Percentiles rank a stretch among this genome's conserved stretches.
phyloP scores from a whole-genome alignment of 2,329 filamentous ascomycete genomes.

The Alternaria sp. region DNA sequence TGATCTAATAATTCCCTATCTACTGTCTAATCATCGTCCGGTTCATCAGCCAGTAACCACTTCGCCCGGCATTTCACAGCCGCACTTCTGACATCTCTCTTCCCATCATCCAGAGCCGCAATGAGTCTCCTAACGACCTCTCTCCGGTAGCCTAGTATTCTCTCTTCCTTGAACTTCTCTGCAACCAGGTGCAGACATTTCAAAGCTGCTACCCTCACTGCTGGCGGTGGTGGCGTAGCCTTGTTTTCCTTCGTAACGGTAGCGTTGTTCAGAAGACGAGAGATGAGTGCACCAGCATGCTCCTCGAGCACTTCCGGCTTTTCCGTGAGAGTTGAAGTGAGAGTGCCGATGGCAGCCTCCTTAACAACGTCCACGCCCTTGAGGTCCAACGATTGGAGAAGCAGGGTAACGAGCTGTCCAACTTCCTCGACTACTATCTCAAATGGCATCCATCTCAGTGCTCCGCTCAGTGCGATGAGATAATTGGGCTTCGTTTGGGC shows the following conservation, averaged over 20 bases:
- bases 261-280: conserved; percentile 59
- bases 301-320: conserved; percentile 61
- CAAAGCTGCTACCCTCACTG: conserved; percentile 56
- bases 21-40: conserved; percentile 54
- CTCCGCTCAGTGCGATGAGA: conserved; percentile 67
- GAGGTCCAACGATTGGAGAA: conserved; percentile 69
- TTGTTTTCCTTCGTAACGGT: conserved; percentile 22
- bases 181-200: conserved; percentile 57
- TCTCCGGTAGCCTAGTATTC: conserved; percentile 62
- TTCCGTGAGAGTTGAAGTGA: conserved; percentile 64
- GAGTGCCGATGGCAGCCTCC: conserved; percentile 64
- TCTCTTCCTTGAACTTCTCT: conserved; percentile 55
- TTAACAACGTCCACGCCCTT: conserved; percentile 61
- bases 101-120: conserved; percentile 65
- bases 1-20: no score
- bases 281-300: conserved; percentile 64
- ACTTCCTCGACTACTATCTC: conserved; percentile 66
- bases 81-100: conserved; percentile 66
- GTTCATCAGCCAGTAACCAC: conserved; percentile 66
- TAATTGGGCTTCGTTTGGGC: conserved; percentile 63
- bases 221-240: conserved; percentile 26
- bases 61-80: conserved; percentile 66
- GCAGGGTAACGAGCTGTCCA: conserved; percentile 62
- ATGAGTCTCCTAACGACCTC: conserved; percentile 64
- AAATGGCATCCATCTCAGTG: conserved; percentile 66